Base-by-base conservation (phyloP, 78 protist genomes). In the Goniomonas avonlea region DNA sequence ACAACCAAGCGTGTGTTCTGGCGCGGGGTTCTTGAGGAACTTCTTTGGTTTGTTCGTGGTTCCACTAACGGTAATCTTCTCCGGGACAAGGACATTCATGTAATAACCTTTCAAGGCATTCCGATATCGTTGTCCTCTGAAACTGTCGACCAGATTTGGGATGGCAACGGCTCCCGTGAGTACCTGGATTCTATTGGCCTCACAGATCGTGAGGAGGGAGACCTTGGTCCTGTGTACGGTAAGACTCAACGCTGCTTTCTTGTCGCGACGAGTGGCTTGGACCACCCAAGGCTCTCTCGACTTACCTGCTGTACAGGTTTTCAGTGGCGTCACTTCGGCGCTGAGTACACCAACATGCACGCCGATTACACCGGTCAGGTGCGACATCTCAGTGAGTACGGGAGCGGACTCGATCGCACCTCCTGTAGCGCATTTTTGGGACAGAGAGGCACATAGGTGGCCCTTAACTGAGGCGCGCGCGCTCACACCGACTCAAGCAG, bases 241-340 rank as follows among this genome's bases (percentile, higher is more conserved):
- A 61, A 18, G 25, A 23, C 25, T 11, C 17, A 29, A 13, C 56
- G 56, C 56, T 21, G 29, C 56, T 48, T 48, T 18, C 56, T 48
- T 21, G 18, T 48, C 56, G 20, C 56, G 18, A 20, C 20, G 18
- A 20, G 20, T 50, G 29, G 20, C 20, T 20, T 18, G 20, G 18
- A 50, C 56, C 18, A 50, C 18, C 56, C 29, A 20, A 18, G 18
- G 18, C 56, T 18, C 29, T 23, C 56, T 50, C 18, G 17, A 61
- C 13, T 29, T 61, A 23, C 25, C 15, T 61, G 20, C 71, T 80
- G 32, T 93, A 93, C 69, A n/a, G 96, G 97, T 55, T 94, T 88
- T 35, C 95, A 94, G 65, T 94, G 97, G 97, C 81, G 97, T 18
- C 97, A 94, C 83, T 94, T 90, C 47, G 97, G 97, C 18, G 95